Percentiles rank a stretch among this genome's conserved stretches.
Evolutionary conservation across 2,329 filamentous ascomycete species (phyloP).

Genomic region (Penicillium concentricum): DNA sequence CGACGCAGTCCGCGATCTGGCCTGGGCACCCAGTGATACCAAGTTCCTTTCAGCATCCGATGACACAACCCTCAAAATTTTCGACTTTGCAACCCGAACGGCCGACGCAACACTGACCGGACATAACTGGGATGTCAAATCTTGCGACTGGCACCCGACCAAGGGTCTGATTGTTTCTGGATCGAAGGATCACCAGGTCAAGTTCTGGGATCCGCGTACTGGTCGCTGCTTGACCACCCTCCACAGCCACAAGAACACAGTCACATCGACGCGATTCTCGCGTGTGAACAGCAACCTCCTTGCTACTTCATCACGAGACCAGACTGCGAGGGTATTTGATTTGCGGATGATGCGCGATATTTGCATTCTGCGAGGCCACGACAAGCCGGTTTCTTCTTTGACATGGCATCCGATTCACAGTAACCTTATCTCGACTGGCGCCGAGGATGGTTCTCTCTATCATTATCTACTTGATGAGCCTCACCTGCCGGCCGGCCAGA

Average conservation of each 20-base stretch:
- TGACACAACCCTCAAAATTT: constrained; percentile 90
- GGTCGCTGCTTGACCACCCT: constrained; percentile 88
- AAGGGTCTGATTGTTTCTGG: constrained; percentile 94
- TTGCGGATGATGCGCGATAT: constrained; percentile 98
- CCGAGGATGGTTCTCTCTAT: constrained; percentile 82
- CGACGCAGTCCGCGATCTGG: constrained; percentile 85
- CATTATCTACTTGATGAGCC: constrained; percentile 97
- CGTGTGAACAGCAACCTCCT: constrained; percentile 78
- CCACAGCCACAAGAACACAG: constrained; percentile 95
- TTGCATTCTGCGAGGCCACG: constrained; percentile 85
- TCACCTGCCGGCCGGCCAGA: constrained; percentile 73
- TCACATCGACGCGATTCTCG: constrained; percentile 90
- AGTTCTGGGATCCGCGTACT: constrained; percentile 96
- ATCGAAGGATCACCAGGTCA: constrained; percentile 95
- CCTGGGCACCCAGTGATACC: constrained; percentile 88
- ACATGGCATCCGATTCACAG: constrained; percentile 93
- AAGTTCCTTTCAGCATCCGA: constrained; percentile 97
- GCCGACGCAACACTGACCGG: constrained; percentile 83
- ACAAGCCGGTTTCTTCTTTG: constrained; percentile 91
- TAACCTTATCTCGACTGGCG: constrained; percentile 84
- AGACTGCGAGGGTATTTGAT: constrained; percentile 90
- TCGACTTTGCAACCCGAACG: constrained; percentile 84
- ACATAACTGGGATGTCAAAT: constrained; percentile 98
- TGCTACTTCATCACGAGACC: constrained; percentile 88
- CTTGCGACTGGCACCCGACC: constrained; percentile 94